Evolutionary conservation across 257 asterid species (phyloP).

Genomic region (Paraleonurus japonicus): DNA sequence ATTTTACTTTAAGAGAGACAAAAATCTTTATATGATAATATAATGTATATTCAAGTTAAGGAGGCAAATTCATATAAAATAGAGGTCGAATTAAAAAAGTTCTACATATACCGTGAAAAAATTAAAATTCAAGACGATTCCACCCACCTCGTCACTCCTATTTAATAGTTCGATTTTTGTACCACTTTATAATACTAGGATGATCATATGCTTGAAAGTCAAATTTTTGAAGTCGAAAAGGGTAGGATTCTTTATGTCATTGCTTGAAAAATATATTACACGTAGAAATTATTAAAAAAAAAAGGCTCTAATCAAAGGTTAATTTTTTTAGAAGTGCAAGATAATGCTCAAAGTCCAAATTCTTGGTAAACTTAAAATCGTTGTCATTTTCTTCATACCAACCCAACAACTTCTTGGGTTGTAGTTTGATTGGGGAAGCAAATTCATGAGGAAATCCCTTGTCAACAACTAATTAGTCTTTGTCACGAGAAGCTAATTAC

Average conservation of each 20-base stretch:
- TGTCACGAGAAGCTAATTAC: neutral
- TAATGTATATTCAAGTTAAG: no score
- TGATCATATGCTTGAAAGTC: neutral
- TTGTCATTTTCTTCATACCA: neutral
- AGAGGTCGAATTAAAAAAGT: no score
- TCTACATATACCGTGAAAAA: no score
- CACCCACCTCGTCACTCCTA: no score
- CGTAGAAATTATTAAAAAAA: neutral
- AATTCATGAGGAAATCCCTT: neutral
- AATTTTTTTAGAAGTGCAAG: neutral
- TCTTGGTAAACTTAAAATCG: neutral
- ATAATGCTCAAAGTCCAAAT: neutral
- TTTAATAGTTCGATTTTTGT: no score
- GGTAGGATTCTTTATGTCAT: neutral
- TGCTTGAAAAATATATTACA: no score
- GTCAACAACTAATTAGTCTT: neutral
- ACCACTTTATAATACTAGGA: no score
- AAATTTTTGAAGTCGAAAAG: neutral
- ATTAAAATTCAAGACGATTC: no score
- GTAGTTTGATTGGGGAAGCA: neutral
- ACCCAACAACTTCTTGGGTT: neutral
- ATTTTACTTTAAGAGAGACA: no score
- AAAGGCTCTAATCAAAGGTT: neutral
- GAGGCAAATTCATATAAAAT: no score
- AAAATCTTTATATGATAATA: no score